Conservation (phyloP, 192 early-diverging fungal genomes). For the Backusella tuberculispora region DNA sequence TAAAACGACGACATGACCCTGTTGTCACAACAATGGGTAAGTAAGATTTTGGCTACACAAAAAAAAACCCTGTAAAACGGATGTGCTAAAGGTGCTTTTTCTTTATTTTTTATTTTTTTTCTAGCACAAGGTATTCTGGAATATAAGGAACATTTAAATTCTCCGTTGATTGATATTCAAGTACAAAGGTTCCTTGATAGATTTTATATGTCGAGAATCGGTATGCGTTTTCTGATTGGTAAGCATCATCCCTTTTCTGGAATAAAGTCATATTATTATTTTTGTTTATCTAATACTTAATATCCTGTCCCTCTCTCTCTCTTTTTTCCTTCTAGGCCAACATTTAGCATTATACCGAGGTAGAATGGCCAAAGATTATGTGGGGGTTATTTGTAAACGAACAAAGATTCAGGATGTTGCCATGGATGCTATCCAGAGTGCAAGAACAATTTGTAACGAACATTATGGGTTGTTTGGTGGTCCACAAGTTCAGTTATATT, state of each 20-base stretch:
- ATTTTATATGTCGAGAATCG: slow-evolving; percentile 97
- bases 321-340: slow-evolving; percentile 54
- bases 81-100: background rate
- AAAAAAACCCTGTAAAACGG: background rate
- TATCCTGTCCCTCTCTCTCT: background rate
- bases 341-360: slow-evolving; percentile 73
- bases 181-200: slow-evolving; percentile 92
- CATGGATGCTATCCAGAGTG: slow-evolving; percentile 88
- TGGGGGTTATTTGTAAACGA: slow-evolving; percentile 93
- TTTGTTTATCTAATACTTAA: background rate
- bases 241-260: slow-evolving; percentile 35
- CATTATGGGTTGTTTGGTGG: slow-evolving; percentile 82
- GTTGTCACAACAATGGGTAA: slow-evolving; percentile 78
- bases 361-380: slow-evolving; percentile 70
- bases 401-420: slow-evolving; percentile 84
- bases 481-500: slow-evolving; percentile 78
- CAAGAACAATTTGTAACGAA: slow-evolving; percentile 89
- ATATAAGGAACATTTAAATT: slow-evolving; percentile 70
- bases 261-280: background rate
- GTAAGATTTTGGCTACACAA: background rate
- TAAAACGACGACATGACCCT: slow-evolving; percentile 92
- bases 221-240: slow-evolving; percentile 96
- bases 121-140: slow-evolving; percentile 90
- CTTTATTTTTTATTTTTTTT: background rate
- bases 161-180: slow-evolving; percentile 62